These are phyloP conservation scores for Marasmius tenuissimus DNA, from an alignment of 1,284 basidiomycete genomes.

Conservation along the genomic window DNA sequence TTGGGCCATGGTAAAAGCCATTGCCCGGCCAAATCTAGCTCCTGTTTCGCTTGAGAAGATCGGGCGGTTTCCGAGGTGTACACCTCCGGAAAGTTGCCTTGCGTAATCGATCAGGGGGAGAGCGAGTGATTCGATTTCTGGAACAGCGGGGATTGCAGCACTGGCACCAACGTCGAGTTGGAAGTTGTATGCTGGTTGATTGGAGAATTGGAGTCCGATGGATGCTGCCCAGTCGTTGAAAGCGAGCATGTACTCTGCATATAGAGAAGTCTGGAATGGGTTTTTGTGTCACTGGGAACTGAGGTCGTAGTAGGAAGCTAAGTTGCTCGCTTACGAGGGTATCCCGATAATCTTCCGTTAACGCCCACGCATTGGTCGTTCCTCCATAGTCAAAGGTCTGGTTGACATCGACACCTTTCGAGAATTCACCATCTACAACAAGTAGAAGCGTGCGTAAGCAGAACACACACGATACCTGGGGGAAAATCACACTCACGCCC, in stretches of 20 bases:
- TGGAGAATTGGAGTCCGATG: slow-evolving; percentile 16
- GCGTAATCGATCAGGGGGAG: background rate
- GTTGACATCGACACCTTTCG: background rate
- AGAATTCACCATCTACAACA: background rate
- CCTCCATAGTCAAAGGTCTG: slow-evolving; percentile 19
- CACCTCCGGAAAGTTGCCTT: slow-evolving; percentile 10
- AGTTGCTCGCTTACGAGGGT: slow-evolving; percentile 12
- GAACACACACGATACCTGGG: background rate
- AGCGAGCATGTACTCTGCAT: slow-evolving; percentile 17
- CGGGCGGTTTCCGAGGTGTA: background rate
- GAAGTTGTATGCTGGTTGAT: slow-evolving; percentile 19
- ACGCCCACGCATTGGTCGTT: slow-evolving; percentile 9
- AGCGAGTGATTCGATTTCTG: background rate
- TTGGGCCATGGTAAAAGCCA: slow-evolving; percentile 9
- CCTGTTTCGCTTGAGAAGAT: background rate
- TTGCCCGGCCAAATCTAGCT: slow-evolving; percentile 7
- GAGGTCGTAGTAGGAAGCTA: background rate
- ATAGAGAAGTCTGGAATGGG: slow-evolving; percentile 13
- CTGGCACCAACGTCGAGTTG: slow-evolving; percentile 16
- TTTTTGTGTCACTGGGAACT: background rate
- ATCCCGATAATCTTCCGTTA: slow-evolving; percentile 17
- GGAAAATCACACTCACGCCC: background rate
- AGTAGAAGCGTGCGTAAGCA: too few relatives aligned
- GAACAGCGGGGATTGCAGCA: slow-evolving; percentile 13
- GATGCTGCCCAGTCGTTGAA: slow-evolving; percentile 15